Conservation (phyloP, 306 rosid species). For the Medicago arabica region DNA sequence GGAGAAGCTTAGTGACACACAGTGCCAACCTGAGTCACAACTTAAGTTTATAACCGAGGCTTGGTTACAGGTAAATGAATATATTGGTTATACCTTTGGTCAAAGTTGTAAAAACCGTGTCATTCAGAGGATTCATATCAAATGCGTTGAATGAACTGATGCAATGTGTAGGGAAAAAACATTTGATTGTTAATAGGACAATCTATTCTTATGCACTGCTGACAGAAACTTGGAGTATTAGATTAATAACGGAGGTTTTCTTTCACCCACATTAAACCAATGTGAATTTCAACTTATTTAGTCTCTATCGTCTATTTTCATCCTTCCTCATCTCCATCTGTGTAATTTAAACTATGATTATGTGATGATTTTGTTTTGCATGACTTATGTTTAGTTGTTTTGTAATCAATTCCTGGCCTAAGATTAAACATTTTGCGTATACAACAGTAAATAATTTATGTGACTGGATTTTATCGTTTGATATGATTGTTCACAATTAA, state of each 20-base stretch:
- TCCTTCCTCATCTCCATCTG: background rate
- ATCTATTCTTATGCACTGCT: too few species aligned
- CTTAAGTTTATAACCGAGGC: conserved; percentile 97
- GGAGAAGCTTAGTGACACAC: conserved; percentile 90
- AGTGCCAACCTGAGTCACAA: conserved; percentile 97
- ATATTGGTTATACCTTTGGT: conserved; percentile 17
- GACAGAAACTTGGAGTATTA: too few species aligned
- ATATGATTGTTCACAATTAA: background rate
- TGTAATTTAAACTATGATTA: background rate
- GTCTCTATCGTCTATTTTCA: background rate
- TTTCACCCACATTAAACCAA: background rate
- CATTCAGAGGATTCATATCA: background rate
- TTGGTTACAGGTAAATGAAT: conserved; percentile 83
- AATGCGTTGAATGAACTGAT: background rate
- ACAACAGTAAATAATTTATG: background rate
- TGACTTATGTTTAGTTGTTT: background rate
- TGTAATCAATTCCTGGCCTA: conserved; percentile 10
- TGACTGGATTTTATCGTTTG: background rate
- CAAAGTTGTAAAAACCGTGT: background rate
- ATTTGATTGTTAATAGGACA: too few species aligned
- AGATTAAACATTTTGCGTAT: background rate
- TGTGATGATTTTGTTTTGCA: background rate
- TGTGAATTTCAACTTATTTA: background rate
- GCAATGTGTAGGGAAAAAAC: background rate
- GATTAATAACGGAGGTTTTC: too few species aligned